Evolutionary conservation across 75 land plant species (phyloP).

Genomic region (Sequoia sempervirens): DNA sequence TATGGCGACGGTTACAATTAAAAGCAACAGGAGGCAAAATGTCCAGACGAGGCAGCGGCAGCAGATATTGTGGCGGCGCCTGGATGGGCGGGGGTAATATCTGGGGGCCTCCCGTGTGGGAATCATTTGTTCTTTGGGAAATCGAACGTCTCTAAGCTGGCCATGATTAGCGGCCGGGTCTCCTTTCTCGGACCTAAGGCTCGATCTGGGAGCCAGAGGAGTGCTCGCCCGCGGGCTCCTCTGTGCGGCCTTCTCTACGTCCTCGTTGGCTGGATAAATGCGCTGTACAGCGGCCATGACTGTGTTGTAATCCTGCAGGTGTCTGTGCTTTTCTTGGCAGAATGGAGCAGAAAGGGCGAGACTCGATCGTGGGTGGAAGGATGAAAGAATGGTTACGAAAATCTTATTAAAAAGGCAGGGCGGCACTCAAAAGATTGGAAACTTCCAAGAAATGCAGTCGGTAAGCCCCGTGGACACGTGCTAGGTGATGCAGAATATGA

Average conservation of each 20-base stretch:
- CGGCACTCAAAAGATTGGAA: no score
- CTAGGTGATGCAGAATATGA: no score
- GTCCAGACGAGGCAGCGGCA: slow-evolving; percentile 49
- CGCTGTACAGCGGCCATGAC: slow-evolving; percentile 18
- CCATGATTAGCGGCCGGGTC: not conserved
- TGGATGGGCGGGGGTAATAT: slow-evolving; percentile 24
- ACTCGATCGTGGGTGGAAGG: not conserved
- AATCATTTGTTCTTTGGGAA: not conserved
- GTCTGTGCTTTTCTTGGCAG: no score
- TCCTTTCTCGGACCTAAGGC: slow-evolving; percentile 18
- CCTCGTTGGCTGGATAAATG: slow-evolving; percentile 13
- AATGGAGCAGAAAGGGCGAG: not conserved
- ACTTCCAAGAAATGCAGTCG: no score
- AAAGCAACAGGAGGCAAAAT: slow-evolving; percentile 24
- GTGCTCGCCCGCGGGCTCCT: slow-evolving; percentile 7
- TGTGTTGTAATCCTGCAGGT: not conserved
- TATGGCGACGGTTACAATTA: slow-evolving; percentile 16
- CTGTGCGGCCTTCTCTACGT: slow-evolving; percentile 7
- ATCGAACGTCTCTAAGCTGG: not conserved
- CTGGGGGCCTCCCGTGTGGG: slow-evolving; percentile 3
- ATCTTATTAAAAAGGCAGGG: no score
- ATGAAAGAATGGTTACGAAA: not conserved
- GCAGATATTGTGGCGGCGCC: slow-evolving; percentile 18
- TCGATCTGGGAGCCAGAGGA: slow-evolving; percentile 14
- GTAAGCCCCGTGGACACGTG: no score